A percentile compares a stretch with the other conserved stretches of the same genome.
Conservation (phyloP, 345 rosid genomes). For the Turnera subulata region DNA sequence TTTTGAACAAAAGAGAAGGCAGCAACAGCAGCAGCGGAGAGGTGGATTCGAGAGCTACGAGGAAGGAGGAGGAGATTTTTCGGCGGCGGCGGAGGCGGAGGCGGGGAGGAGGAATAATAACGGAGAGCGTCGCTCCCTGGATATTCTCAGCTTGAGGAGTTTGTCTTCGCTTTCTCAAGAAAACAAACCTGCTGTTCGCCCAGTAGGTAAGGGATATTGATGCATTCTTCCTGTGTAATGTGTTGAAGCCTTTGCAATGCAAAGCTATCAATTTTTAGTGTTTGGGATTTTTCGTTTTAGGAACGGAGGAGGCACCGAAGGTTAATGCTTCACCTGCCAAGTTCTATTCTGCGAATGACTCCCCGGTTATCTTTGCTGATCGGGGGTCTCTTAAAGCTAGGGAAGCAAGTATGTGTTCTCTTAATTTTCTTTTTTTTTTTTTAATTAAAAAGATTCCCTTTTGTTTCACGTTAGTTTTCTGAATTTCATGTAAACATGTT, state of each 20-base stretch:
- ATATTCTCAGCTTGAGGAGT: slow-evolving; percentile 59
- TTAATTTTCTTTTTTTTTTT: slow-evolving; percentile 10
- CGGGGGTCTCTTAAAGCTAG: slow-evolving; percentile 21
- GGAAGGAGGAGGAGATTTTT: slow-evolving; percentile 28
- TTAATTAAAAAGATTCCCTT: too few species aligned
- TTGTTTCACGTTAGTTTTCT: slow-evolving; percentile 15
- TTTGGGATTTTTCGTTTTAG: slow-evolving; percentile 10
- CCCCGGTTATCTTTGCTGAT: slow-evolving; percentile 4
- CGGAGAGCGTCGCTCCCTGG: slow-evolving; percentile 58
- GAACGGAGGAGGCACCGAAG: slow-evolving; percentile 15
- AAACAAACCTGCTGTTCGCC: slow-evolving; percentile 25
- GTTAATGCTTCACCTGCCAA: slow-evolving; percentile 16
- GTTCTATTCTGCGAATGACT: slow-evolving; percentile 15
- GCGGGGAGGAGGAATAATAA: too few species aligned
- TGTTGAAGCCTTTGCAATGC: too few species aligned
- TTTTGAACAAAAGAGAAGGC: slow-evolving; percentile 77
- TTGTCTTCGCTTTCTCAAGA: slow-evolving; percentile 41
- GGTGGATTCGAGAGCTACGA: slow-evolving; percentile 33
- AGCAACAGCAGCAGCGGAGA: slow-evolving; percentile 33
- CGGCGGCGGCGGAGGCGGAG: slow-evolving; percentile 1
- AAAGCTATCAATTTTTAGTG: too few species aligned
- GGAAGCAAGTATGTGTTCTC: slow-evolving; percentile 35
- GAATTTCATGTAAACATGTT: slow-evolving; percentile 3
- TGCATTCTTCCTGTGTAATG: too few species aligned
- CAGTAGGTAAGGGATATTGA: slow-evolving; percentile 24